Conservation (phyloP, 371 early-diverging fungal genomes). For the Syncephalis fuscata region DNA sequence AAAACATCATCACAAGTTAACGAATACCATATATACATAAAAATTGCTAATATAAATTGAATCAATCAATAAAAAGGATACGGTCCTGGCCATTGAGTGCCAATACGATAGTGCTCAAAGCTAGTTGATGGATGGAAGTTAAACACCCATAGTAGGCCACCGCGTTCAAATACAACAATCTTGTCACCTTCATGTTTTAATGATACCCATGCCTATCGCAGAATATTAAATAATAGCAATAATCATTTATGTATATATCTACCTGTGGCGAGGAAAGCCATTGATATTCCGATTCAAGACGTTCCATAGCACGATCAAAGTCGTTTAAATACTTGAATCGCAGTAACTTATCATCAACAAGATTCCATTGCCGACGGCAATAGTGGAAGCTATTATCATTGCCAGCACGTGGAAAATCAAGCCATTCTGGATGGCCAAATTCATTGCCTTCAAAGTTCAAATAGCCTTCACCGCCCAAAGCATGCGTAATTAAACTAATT, state of each 20-base stretch:
- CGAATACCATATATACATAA: no score
- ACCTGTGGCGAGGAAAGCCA: slow-evolving; percentile 49
- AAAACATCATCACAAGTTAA: no score
- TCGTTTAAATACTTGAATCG: slow-evolving; percentile 83
- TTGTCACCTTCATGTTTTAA: slow-evolving; percentile 86
- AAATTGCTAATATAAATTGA: no score
- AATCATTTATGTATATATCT: slow-evolving; percentile 6
- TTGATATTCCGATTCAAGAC: slow-evolving; percentile 40
- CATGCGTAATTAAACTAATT: slow-evolving; percentile 55
- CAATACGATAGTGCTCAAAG: slow-evolving; percentile 75
- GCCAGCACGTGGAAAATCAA: slow-evolving; percentile 91
- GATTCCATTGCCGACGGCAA: slow-evolving; percentile 86
- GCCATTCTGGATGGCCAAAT: slow-evolving; percentile 97
- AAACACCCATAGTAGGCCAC: slow-evolving; percentile 71
- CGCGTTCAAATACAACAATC: slow-evolving; percentile 84
- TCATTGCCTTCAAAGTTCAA: slow-evolving; percentile 93
- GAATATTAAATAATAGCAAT: slow-evolving; percentile 2
- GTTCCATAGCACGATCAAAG: slow-evolving; percentile 77
- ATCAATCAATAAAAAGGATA: slow-evolving; percentile 33
- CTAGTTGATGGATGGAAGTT: slow-evolving; percentile 84
- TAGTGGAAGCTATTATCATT: slow-evolving; percentile 86
- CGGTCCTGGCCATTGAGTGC: slow-evolving; percentile 43
- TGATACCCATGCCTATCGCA: slow-evolving; percentile 47
- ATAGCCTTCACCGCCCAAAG: slow-evolving; percentile 89
- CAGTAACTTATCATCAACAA: slow-evolving; percentile 66